phyloP scores from a whole-genome alignment of 192 early-diverging fungal species.

The Rhizophlyctis rosea region DNA sequence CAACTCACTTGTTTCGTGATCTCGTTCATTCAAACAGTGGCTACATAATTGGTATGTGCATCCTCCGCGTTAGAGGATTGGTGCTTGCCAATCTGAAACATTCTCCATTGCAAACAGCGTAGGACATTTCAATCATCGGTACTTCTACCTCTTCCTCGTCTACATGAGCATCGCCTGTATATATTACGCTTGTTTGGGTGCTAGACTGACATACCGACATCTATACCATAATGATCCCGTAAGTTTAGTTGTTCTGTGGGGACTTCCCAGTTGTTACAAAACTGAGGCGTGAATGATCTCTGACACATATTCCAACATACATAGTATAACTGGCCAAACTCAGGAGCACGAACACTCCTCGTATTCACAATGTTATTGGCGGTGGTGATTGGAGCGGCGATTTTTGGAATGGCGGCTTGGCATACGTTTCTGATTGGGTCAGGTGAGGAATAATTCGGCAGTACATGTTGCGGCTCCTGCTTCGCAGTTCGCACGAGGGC shows the following conservation, averaged over 20 bases:
- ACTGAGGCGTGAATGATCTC: no score
- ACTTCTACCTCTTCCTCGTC: constrained; percentile 50
- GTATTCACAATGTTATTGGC: constrained; percentile 33
- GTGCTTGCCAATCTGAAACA: neutral
- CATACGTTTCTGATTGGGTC: constrained; percentile 46
- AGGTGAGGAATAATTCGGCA: no score
- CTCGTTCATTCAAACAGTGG: constrained; percentile 18
- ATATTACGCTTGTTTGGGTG: no score
- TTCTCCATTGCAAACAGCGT: constrained; percentile 31
- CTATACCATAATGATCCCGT: neutral
- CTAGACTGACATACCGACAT: no score
- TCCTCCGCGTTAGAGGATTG: neutral
- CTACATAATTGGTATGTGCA: constrained; percentile 39
- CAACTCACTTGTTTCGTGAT: neutral
- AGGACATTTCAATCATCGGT: constrained; percentile 49
- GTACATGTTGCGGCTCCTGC: neutral
- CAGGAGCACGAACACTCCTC: constrained; percentile 12
- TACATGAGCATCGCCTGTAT: constrained; percentile 34
- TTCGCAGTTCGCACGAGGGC: neutral
- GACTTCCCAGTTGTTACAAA: neutral
- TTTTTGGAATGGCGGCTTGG: constrained; percentile 34
- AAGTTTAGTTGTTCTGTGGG: neutral
- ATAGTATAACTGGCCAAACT: constrained; percentile 13
- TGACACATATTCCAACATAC: neutral
- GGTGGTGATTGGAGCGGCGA: constrained; percentile 29